Evolutionary conservation across 192 early-diverging fungal species (phyloP).

Genomic region (Coemansia sp.): DNA sequence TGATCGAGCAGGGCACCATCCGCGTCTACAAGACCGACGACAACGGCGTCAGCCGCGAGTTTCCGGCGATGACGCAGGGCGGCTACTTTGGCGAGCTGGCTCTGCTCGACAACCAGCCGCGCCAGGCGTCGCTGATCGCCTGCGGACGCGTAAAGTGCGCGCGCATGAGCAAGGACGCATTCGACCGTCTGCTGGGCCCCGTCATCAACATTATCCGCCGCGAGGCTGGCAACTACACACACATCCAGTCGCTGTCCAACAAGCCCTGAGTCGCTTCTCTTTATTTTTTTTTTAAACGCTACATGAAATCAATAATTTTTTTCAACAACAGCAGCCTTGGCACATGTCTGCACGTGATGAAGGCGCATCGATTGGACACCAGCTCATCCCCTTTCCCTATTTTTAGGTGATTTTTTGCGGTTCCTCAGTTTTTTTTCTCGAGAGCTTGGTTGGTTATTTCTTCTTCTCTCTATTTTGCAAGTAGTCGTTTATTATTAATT

Average conservation of each 20-base stretch:
- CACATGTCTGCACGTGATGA: background rate
- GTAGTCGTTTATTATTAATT: too few species aligned
- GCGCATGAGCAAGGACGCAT: conserved; percentile 91
- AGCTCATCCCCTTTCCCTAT: background rate
- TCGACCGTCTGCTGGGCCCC: conserved; percentile 92
- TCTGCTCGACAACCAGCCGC: conserved; percentile 88
- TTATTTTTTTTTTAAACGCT: background rate
- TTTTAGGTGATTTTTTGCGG: background rate
- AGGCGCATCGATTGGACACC: too few species aligned
- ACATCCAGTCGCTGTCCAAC: conserved; percentile 45
- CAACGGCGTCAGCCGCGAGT: conserved; percentile 73
- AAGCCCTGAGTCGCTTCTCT: background rate
- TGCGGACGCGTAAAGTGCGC: conserved; percentile 92
- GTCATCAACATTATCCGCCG: conserved; percentile 94
- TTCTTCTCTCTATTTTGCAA: background rate
- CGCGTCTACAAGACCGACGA: conserved; percentile 76
- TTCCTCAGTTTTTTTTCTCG: background rate
- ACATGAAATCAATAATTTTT: too few species aligned
- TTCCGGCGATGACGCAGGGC: conserved; percentile 73
- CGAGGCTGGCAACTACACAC: conserved; percentile 88
- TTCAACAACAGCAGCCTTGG: too few species aligned
- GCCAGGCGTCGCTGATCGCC: conserved; percentile 86
- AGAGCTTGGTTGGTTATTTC: background rate
- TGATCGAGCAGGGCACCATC: conserved; percentile 92
- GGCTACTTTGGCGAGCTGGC: conserved; percentile 99